These are phyloP conservation scores for Nakazawaea molendinolei DNA, from an alignment of 805 yeast species.

Conservation along the genomic window DNA sequence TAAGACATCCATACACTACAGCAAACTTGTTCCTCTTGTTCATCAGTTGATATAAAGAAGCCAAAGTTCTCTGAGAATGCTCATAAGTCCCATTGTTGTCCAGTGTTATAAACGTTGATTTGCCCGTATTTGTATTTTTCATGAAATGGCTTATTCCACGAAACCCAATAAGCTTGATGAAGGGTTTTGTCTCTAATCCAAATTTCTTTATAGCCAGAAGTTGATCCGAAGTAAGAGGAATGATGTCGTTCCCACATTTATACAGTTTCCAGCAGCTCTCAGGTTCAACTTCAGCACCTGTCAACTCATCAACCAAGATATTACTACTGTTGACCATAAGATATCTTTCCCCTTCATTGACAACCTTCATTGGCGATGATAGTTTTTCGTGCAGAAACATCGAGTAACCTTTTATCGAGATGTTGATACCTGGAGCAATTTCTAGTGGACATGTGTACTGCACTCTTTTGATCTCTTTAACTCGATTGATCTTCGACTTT, in stretches of 20 bases:
- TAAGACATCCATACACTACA: slow-evolving; percentile 64
- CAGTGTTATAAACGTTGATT: slow-evolving; percentile 62
- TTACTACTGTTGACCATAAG: slow-evolving; percentile 45
- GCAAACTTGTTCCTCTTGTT: slow-evolving; percentile 47
- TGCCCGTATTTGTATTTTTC: slow-evolving; percentile 44
- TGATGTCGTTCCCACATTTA: slow-evolving; percentile 36
- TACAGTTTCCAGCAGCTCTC: slow-evolving; percentile 29
- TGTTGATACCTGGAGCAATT: slow-evolving; percentile 44
- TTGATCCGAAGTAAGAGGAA: slow-evolving; percentile 33
- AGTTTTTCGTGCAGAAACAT: slow-evolving; percentile 50
- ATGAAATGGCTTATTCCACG: slow-evolving; percentile 38
- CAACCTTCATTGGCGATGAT: slow-evolving; percentile 40
- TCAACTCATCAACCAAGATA: slow-evolving; percentile 28
- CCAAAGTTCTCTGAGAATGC: slow-evolving; percentile 63
- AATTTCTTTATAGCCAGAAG: slow-evolving; percentile 25
- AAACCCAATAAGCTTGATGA: slow-evolving; percentile 64
- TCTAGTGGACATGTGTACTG: slow-evolving; percentile 57
- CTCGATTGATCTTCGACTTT: slow-evolving; percentile 40
- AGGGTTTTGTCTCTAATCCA: slow-evolving; percentile 34
- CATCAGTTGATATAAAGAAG: slow-evolving; percentile 61
- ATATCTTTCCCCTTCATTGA: slow-evolving; percentile 44
- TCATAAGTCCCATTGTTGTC: slow-evolving; percentile 45
- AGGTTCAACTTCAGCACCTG: slow-evolving; percentile 35
- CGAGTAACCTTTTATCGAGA: slow-evolving; percentile 69
- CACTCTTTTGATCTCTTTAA: slow-evolving; percentile 57